phyloP scores from a whole-genome alignment of 1,284 basidiomycete species.

The Microbotryomycetes sp. region DNA sequence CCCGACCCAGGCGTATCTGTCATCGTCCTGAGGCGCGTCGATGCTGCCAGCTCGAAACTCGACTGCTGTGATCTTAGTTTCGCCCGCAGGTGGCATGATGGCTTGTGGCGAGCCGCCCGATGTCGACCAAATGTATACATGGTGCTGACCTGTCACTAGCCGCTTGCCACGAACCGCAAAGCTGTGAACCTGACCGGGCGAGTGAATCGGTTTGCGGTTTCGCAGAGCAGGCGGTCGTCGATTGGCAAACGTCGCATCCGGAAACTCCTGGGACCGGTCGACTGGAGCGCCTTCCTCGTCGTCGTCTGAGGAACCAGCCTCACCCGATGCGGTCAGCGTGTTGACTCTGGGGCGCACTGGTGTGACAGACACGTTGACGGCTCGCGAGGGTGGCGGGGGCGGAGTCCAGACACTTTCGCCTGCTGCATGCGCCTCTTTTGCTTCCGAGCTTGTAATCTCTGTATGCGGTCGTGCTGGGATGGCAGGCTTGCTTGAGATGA shows the following conservation, averaged over 20 bases:
- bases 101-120: conserved; percentile 44
- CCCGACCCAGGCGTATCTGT: conserved; percentile 66
- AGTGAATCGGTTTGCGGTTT: conserved; percentile 34
- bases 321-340: neutral
- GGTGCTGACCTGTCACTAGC: conserved; percentile 27
- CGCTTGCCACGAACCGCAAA: conserved; percentile 27
- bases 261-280: conserved; percentile 52
- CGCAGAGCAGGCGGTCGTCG: conserved; percentile 58
- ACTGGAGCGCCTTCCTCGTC: conserved; percentile 19
- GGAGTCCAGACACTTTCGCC: conserved; percentile 13
- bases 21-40: conserved; percentile 43
- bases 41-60: conserved; percentile 59
- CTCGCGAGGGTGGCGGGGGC: conserved; percentile 24
- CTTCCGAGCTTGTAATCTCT: too few relatives aligned
- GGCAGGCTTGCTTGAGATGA: neutral
- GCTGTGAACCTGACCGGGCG: conserved; percentile 15
- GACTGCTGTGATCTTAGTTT: conserved; percentile 63
- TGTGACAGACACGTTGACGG: conserved; percentile 1
- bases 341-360: conserved; percentile 8
- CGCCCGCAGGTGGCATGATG: conserved; percentile 11
- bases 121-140: conserved; percentile 30
- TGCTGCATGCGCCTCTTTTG: too few relatives aligned
- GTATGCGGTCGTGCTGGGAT: neutral
- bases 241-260: conserved; percentile 73
- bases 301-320: conserved; percentile 18